Evolutionary conservation across 163 green algal genomes (phyloP).

Genomic region (Chloromonas sp.): DNA sequence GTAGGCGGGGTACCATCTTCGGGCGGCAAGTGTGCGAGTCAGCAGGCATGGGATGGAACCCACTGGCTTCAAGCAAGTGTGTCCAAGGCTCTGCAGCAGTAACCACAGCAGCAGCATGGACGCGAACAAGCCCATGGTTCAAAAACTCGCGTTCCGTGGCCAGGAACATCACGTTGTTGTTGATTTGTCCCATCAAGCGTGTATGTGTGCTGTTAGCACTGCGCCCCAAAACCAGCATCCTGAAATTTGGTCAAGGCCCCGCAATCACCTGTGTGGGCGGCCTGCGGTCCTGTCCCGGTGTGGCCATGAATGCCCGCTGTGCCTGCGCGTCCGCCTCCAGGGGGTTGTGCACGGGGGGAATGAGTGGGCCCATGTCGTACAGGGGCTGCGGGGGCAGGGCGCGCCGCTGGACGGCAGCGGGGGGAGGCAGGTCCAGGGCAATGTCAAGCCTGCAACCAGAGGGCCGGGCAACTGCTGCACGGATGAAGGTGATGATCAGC

Average conservation of each 20-base stretch:
- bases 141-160: background rate
- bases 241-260: background rate
- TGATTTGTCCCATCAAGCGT: too few species aligned
- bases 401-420: conserved; percentile 21
- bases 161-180: too few species aligned
- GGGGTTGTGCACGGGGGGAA: conserved; percentile 11
- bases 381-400: background rate
- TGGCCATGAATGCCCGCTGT: background rate
- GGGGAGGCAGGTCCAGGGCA: conserved; percentile 27
- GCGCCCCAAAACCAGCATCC: background rate
- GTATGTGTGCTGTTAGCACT: too few species aligned
- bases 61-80: background rate
- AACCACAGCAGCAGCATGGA: background rate
- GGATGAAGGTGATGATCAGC: too few species aligned
- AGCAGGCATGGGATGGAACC: background rate
- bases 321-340: background rate
- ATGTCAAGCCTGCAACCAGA: conserved; percentile 21
- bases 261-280: conserved; percentile 8
- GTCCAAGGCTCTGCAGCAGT: background rate
- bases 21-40: background rate
- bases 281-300: background rate
- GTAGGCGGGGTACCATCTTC: background rate
- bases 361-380: conserved; percentile 30
- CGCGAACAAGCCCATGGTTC: background rate
- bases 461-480: too few species aligned